phyloP scores from a whole-genome alignment of 192 early-diverging fungal species.

The Dimargaris verticillata region DNA sequence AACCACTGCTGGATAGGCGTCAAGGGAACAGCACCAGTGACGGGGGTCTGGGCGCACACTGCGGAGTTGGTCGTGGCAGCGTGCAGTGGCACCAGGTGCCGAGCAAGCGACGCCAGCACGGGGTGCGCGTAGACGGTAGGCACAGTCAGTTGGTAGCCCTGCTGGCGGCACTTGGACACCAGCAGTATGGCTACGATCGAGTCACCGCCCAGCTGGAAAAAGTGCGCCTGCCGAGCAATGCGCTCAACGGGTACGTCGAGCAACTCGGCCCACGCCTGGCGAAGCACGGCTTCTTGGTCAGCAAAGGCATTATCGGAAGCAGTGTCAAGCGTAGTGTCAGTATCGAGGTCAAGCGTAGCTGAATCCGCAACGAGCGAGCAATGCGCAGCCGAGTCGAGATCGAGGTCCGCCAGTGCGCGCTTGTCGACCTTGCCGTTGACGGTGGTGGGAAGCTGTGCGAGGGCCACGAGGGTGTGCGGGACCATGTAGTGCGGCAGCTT shows the following conservation, averaged over 20 bases:
- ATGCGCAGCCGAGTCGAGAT: background rate
- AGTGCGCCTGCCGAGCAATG: background rate
- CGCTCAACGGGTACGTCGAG: background rate
- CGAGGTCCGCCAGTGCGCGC: constrained; percentile 1
- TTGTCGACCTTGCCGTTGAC: constrained; percentile 3
- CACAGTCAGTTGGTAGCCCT: background rate
- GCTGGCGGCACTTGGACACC: background rate
- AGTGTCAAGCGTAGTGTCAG: background rate
- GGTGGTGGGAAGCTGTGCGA: background rate
- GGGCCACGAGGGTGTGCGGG: background rate
- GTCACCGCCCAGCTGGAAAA: constrained; percentile 9
- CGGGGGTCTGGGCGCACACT: background rate
- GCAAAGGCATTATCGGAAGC: background rate
- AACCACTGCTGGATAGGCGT: constrained; percentile 11
- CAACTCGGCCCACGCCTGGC: background rate
- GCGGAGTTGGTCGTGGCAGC: background rate
- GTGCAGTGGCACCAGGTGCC: too few species aligned
- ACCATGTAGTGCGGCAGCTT: constrained; percentile 5
- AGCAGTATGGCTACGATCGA: constrained; percentile 7
- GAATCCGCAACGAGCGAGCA: background rate
- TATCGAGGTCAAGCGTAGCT: background rate
- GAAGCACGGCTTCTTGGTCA: background rate
- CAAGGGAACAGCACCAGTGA: background rate
- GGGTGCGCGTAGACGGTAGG: background rate
- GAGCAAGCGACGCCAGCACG: background rate